Conservation (phyloP, 306 rosid species). For the Ammopiptanthus mongolicus region DNA sequence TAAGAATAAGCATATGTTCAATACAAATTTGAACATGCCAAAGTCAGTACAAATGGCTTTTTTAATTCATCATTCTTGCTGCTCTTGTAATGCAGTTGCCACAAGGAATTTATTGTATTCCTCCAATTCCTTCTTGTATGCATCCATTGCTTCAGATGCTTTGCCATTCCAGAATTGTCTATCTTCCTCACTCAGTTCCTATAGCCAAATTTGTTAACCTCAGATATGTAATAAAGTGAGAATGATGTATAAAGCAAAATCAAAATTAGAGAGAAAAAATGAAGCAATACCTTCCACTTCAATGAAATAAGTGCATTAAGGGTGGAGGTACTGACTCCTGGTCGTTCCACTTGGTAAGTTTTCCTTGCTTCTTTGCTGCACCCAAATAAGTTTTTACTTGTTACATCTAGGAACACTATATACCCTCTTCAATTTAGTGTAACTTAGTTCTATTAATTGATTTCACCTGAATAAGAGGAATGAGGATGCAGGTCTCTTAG, state of each 20-base stretch:
- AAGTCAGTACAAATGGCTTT: background rate
- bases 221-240: background rate
- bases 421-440: background rate
- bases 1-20: slow-evolving; percentile 29
- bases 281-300: slow-evolving; percentile 65
- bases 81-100: slow-evolving; percentile 22
- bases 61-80: background rate
- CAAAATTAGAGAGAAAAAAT: background rate
- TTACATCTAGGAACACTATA: background rate
- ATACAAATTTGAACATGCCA: slow-evolving; percentile 39
- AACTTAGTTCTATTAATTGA: background rate
- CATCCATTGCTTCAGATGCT: slow-evolving; percentile 83
- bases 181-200: slow-evolving; percentile 79
- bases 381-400: background rate
- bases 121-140: slow-evolving; percentile 71
- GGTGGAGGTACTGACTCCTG: slow-evolving; percentile 44
- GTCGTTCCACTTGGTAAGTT: slow-evolving; percentile 51
- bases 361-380: slow-evolving; percentile 79
- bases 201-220: background rate
- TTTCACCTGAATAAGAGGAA: slow-evolving; percentile 61
- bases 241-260: background rate
- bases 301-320: slow-evolving; percentile 62
- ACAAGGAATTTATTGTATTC: slow-evolving; percentile 57
- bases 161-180: slow-evolving; percentile 59
- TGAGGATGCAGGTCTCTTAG: slow-evolving; percentile 82